Conservation (phyloP, 1,139 yeast genomes). For the Geotrichum aggregatum region DNA sequence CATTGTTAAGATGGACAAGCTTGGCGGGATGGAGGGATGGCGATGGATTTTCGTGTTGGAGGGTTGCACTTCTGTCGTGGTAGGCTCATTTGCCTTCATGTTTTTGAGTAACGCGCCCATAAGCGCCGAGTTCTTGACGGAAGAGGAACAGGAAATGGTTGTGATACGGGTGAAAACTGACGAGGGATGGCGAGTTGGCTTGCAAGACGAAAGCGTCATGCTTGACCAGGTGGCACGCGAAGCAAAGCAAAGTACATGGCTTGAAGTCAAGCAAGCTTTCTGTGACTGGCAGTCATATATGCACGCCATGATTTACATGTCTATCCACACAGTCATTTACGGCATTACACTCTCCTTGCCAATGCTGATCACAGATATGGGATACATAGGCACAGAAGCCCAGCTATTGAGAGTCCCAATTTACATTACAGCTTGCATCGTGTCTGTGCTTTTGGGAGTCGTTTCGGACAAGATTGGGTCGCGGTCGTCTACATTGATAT, state of each 20-base stretch:
- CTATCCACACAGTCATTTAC: slow-evolving; percentile 27
- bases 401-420: slow-evolving; percentile 39
- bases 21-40: slow-evolving; percentile 44
- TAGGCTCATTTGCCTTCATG: slow-evolving; percentile 44
- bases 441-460: slow-evolving; percentile 36
- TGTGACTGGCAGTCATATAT: slow-evolving; percentile 35
- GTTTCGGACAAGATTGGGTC: slow-evolving; percentile 36
- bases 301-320: slow-evolving; percentile 25
- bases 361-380: slow-evolving; percentile 34
- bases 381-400: slow-evolving; percentile 31
- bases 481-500: slow-evolving; percentile 39
- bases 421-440: slow-evolving; percentile 38
- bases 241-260: slow-evolving; percentile 19
- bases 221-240: slow-evolving; percentile 6
- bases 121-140: slow-evolving; percentile 47
- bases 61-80: slow-evolving; percentile 48
- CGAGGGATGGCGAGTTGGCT: slow-evolving; percentile 19
- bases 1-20: slow-evolving; percentile 40
- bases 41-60: slow-evolving; percentile 55
- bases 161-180: slow-evolving; percentile 44
- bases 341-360: slow-evolving; percentile 36
- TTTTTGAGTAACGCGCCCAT: slow-evolving; percentile 50
- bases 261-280: slow-evolving; percentile 33
- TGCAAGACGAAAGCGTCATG: not conserved
- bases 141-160: slow-evolving; percentile 46